Conservation (phyloP, 495 filamentous ascomycete genomes). For the Parmelia sp. region DNA sequence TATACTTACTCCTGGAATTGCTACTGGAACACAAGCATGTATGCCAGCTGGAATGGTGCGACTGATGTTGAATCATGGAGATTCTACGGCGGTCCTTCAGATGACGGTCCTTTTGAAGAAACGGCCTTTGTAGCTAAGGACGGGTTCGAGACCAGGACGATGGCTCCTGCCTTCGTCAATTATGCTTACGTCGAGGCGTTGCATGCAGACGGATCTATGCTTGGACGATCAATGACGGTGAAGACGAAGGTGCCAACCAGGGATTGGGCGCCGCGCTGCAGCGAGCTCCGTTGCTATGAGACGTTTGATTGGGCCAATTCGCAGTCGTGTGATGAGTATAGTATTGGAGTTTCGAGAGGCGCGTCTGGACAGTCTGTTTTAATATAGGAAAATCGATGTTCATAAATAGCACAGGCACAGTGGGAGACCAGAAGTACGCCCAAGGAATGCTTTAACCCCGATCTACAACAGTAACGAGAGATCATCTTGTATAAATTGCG, state of each 20-base stretch:
- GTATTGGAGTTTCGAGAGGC: too few relatives aligned
- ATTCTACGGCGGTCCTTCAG: slow-evolving; percentile 32
- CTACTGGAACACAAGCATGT: slow-evolving; percentile 34
- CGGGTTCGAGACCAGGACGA: slow-evolving; percentile 11
- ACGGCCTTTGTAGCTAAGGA: not conserved
- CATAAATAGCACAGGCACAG: too few relatives aligned
- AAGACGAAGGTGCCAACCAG: not conserved
- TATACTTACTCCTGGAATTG: slow-evolving; percentile 38
- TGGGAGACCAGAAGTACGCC: too few relatives aligned
- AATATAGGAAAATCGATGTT: too few relatives aligned
- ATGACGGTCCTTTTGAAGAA: not conserved
- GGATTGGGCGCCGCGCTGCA: not conserved
- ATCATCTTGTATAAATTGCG: too few relatives aligned
- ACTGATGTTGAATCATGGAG: slow-evolving; percentile 39
- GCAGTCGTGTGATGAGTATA: too few relatives aligned
- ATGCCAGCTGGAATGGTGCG: slow-evolving; percentile 47
- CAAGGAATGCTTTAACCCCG: too few relatives aligned
- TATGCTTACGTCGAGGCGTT: slow-evolving; percentile 12
- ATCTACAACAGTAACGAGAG: too few relatives aligned
- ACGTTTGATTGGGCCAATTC: too few relatives aligned
- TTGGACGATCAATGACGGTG: slow-evolving; percentile 15
- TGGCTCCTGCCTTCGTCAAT: not conserved
- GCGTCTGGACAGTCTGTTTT: too few relatives aligned
- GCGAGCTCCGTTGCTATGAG: too few relatives aligned
- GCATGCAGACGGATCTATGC: slow-evolving; percentile 13